Percentiles rank a stretch among this genome's conserved stretches.
phyloP scores from a whole-genome alignment of 305 asterid genomes.

The Solanum hybrid region DNA sequence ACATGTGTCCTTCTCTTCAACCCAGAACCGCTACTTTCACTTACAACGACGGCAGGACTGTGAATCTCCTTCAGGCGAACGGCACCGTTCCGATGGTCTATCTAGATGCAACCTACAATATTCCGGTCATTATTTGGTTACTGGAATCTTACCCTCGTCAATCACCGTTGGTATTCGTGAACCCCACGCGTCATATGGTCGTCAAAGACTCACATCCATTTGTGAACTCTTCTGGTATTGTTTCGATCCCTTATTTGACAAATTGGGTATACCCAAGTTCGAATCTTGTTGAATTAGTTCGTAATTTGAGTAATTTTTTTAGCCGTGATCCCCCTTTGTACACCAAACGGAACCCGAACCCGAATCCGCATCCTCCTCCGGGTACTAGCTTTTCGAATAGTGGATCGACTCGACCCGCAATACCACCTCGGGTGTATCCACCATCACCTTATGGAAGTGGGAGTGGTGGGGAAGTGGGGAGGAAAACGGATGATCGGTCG shows the following conservation, averaged over 20 bases:
- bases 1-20: conserved; percentile 57
- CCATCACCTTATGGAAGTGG: conserved; percentile 40
- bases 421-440: conserved; percentile 58
- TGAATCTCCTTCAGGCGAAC: conserved; percentile 74
- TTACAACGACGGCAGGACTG: conserved; percentile 93
- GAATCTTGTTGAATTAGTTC: conserved; percentile 58
- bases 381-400: not conserved
- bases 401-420: conserved; percentile 36
- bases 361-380: conserved; percentile 19
- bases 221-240: conserved; percentile 83
- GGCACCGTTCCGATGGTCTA: conserved; percentile 82
- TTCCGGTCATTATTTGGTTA: conserved; percentile 80
- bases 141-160: conserved; percentile 92
- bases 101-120: conserved; percentile 69
- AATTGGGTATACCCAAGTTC: conserved; percentile 88
- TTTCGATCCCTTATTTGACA: conserved; percentile 59
- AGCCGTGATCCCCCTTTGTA: conserved; percentile 66
- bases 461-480: conserved; percentile 2
- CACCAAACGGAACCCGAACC: conserved; percentile 18
- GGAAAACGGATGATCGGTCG: conserved; percentile 22
- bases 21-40: conserved; percentile 75
- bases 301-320: conserved; percentile 48
- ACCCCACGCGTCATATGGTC: conserved; percentile 84
- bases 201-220: conserved; percentile 73
- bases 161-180: conserved; percentile 79